These are phyloP conservation scores for Ustilago bromivora DNA, from an alignment of 1,284 basidiomycete genomes.

Conservation along the genomic window DNA sequence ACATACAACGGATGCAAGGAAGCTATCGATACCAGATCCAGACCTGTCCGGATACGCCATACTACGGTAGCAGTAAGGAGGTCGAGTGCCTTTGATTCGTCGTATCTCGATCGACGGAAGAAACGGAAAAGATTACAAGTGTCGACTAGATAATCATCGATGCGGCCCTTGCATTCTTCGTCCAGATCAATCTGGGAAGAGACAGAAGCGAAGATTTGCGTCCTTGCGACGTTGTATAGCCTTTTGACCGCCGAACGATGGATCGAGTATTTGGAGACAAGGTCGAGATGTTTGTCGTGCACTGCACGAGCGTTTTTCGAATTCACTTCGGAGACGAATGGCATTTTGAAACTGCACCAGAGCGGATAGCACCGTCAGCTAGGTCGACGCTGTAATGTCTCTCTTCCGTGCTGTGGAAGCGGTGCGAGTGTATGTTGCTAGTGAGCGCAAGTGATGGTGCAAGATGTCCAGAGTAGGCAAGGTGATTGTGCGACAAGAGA, in stretches of 20 bases:
- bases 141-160: conserved; percentile 38
- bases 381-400: background rate
- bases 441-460: background rate
- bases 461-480: background rate
- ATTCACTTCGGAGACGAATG: conserved; percentile 26
- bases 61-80: conserved; percentile 49
- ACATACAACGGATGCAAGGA: conserved; percentile 64
- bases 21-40: conserved; percentile 53
- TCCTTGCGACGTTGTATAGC: conserved; percentile 32
- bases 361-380: background rate
- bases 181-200: conserved; percentile 34
- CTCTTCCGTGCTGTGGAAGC: too few species aligned
- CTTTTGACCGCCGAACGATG: conserved; percentile 19
- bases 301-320: conserved; percentile 50
- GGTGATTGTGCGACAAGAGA: background rate
- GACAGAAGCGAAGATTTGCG: conserved; percentile 38
- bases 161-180: conserved; percentile 36
- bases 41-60: conserved; percentile 62
- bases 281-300: conserved; percentile 50
- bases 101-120: conserved; percentile 52
- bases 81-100: conserved; percentile 38
- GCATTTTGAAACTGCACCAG: conserved; percentile 15
- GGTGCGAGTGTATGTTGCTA: background rate
- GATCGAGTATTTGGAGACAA: conserved; percentile 31
- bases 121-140: conserved; percentile 61